phyloP scores from a whole-genome alignment of 805 yeast species.

The Saccharomycopsis fibuligera region DNA sequence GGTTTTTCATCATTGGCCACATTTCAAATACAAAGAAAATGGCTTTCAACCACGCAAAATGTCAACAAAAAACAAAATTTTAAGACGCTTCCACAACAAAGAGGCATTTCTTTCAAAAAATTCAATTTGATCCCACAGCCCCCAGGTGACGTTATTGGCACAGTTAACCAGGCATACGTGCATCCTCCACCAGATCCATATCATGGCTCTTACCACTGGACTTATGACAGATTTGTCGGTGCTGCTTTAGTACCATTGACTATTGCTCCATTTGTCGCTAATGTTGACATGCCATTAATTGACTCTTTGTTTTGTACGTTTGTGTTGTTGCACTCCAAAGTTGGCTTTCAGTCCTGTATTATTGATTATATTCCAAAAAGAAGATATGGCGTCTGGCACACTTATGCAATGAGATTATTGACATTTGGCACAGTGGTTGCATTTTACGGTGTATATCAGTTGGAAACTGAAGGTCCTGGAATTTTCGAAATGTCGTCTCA shows the following conservation, averaged over 20 bases:
- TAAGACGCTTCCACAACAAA: background rate
- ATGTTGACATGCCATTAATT: slow-evolving; percentile 42
- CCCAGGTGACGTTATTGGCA: slow-evolving; percentile 66
- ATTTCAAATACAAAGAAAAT: background rate
- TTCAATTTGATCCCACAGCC: slow-evolving; percentile 56
- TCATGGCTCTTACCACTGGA: slow-evolving; percentile 74
- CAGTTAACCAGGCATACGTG: slow-evolving; percentile 65
- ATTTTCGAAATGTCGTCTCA: slow-evolving; percentile 40
- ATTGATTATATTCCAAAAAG: slow-evolving; percentile 72
- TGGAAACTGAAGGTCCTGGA: slow-evolving; percentile 66
- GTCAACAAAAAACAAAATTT: too few species aligned
- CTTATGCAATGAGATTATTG: slow-evolving; percentile 51
- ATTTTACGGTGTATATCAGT: slow-evolving; percentile 63
- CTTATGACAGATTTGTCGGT: slow-evolving; percentile 57
- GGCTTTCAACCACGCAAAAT: background rate
- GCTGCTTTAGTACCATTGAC: slow-evolving; percentile 59
- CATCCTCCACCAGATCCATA: slow-evolving; percentile 48
- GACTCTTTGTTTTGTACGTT: slow-evolving; percentile 54
- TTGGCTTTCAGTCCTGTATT: slow-evolving; percentile 73
- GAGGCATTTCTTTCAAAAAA: slow-evolving; percentile 3
- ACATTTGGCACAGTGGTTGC: slow-evolving; percentile 58
- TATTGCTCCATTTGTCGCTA: slow-evolving; percentile 51
- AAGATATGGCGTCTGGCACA: slow-evolving; percentile 63
- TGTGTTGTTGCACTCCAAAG: slow-evolving; percentile 56
- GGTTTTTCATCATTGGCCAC: background rate